Evolutionary conservation across 306 rosid genomes (phyloP), one percentile per base, ranked within the genome.

Genomic region (Ceratonia siliqua): DNA sequence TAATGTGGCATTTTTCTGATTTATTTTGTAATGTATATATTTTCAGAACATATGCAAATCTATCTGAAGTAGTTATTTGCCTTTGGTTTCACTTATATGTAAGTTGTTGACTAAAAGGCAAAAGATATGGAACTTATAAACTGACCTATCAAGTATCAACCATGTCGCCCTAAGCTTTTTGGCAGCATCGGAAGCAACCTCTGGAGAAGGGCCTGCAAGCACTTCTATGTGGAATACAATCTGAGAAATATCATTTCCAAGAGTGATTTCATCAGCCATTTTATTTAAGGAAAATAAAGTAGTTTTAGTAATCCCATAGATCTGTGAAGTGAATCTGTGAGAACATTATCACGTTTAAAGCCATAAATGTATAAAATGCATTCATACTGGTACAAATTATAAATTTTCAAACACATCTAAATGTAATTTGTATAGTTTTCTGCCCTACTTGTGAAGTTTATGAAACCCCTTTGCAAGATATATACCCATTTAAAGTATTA

Each of bases 111-210:
- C 11, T 39, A 74, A n/a, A n/a, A 22, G 66, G 42, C 8, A 46
- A 66, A 74, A 2, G 32, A 38, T 70, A 43, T 42, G 55, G 25
- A 43, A 50, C 35, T 67, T 63, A 55, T 38, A 38, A 78, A 75
- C 82, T 66, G n/a, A 93, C 98, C 88, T 91, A 65, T 86, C 87
- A 73, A 93, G 86, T 65, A 93, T 79, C 73, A 91, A 82, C 87
- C 85, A 83, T 63, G 96, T 91, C 0, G 96, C 84, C 52, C 43
- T 73, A 41, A 74, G 82, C 15, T 30, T 54, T 70, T 0, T 55
- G 33, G 78, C 87, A 54, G 77, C 84, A 20, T 71, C 68, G 1
- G 75, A 30, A 52, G 87, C 92, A 58, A 81, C 81, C 74, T 82
- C 88, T 8, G 68, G 72, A 62, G 81, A 70, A 22, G 87, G 53